These are phyloP conservation scores for Zymoseptoria brevis DNA, from an alignment of 2,329 filamentous ascomycete species.

Conservation along the genomic window DNA sequence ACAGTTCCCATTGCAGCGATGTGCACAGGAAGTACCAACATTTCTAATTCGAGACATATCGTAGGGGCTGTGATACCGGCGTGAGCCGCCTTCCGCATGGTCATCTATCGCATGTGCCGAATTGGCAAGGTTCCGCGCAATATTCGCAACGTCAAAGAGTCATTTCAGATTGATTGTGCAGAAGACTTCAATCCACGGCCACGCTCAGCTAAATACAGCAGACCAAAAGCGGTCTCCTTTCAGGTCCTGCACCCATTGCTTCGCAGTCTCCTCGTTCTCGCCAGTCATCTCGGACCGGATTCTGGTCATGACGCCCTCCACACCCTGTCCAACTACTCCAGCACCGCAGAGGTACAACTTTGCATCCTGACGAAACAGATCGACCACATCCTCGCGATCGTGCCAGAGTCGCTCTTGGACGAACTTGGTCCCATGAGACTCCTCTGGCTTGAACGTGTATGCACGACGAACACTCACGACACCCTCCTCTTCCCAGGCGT, in stretches of 20 bases:
- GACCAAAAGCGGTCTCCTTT: constrained; percentile 40
- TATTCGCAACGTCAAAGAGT: not conserved
- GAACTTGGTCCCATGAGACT: constrained; percentile 44
- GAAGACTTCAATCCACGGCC: not conserved
- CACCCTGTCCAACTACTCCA: constrained; percentile 33
- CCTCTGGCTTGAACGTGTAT: constrained; percentile 44
- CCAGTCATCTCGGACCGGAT: constrained; percentile 34
- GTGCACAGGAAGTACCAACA: not conserved
- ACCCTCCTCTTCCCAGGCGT: constrained; percentile 52
- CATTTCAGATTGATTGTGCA: too few species aligned
- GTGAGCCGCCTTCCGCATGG: not conserved
- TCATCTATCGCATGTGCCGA: not conserved
- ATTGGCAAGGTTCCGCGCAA: not conserved
- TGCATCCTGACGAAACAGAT: constrained; percentile 43
- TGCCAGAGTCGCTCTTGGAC: constrained; percentile 46
- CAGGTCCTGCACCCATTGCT: constrained; percentile 38
- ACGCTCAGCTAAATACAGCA: constrained; percentile 31
- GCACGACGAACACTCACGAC: constrained; percentile 56
- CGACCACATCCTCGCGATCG: constrained; percentile 39
- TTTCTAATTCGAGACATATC: not conserved
- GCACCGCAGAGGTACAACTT: constrained; percentile 58
- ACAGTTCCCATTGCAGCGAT: not conserved
- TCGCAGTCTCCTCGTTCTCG: constrained; percentile 25
- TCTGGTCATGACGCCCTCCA: constrained; percentile 34
- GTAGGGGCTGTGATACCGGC: not conserved